Base-by-base conservation (phyloP, 2,329 filamentous ascomycete genomes). In the Talaromyces verruculosus region DNA sequence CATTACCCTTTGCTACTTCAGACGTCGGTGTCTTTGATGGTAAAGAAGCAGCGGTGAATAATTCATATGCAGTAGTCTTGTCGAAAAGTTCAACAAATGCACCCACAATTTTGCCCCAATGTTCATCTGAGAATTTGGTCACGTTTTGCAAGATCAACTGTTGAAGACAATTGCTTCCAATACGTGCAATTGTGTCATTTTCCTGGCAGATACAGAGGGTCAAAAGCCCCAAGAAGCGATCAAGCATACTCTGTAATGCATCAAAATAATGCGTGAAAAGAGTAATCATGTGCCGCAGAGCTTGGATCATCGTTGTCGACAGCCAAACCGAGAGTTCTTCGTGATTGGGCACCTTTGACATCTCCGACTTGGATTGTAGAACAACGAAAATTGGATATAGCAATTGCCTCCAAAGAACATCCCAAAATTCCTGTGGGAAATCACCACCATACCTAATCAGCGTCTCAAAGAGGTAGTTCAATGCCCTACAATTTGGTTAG, bases 331-430 rank as follows among this genome's bases (percentile, higher is more conserved):
- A 98, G 22, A 98, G 84, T 75, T 99, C 95, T 78, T 99, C 96
- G 73, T 97, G 93, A 73, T 94, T 98, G 41, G 94, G 86, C 15
- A 94, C 93, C 74, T 97, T 97, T 30, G 90, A 90, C 90, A 98
- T 96, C 77, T 99, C 95, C 0, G 94, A 96, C 69, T 95, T 92
- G 19, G 95, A 97, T 71, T 96, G 93, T 51, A 99, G 81, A 1
- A 99, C 96, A 85, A 98, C 93, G 81, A 99, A 99, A 71, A 99
- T 99, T 0, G 95, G 96, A 72, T 97, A 98, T 1, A 99, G 85
- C 67, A 99, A 87, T 76, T 99, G 95, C 60, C 94, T 88, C 93
- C 95, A 99, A 0, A 99, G 85, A 19, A 95, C 97, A 77, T 99
- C 95, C 95, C 95, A 99, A 76, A 99, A 99, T 63, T 97, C 92